Percentiles rank a stretch among this genome's conserved stretches.
These are phyloP conservation scores for Phylloporus sp. DNA, from an alignment of 768 basidiomycete species.

Conservation along the genomic window DNA sequence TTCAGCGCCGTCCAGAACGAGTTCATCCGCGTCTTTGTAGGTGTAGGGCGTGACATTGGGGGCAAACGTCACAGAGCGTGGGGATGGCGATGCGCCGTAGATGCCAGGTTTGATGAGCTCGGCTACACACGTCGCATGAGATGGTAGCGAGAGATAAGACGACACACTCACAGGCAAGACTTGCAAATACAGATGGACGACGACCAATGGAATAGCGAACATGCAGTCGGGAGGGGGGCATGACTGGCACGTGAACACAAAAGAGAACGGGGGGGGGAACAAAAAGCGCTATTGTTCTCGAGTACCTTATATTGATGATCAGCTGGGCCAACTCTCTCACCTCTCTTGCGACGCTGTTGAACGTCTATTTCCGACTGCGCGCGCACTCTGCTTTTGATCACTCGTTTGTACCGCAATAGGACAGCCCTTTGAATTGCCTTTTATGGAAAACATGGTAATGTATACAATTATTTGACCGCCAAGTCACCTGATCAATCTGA, in stretches of 20 bases:
- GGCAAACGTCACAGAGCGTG: conserved; percentile 57
- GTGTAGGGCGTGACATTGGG: conserved; percentile 58
- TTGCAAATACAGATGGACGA: conserved; percentile 39
- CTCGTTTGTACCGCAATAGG: conserved; percentile 15
- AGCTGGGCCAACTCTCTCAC: no score
- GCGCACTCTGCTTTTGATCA: conserved; percentile 7
- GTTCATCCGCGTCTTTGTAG: conserved; percentile 38
- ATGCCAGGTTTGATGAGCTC: conserved; percentile 48
- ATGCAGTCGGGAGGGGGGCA: conserved; percentile 19
- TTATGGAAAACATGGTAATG: not conserved
- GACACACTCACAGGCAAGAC: conserved; percentile 8
- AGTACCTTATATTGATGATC: conserved; percentile 21
- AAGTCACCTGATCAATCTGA: no score
- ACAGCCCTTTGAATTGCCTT: conserved; percentile 2
- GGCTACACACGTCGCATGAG: conserved; percentile 17
- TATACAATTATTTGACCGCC: no score
- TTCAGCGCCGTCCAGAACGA: conserved; percentile 17
- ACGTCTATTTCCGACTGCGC: no score
- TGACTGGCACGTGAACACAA: conserved; percentile 1
- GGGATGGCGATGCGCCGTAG: conserved; percentile 43
- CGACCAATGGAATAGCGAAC: conserved; percentile 33
- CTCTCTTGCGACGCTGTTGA: no score
- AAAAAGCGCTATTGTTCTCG: conserved; percentile 26
- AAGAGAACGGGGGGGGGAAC: conserved; percentile 14
- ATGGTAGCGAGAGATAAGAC: not conserved